Conservation (phyloP, 192 early-diverging fungal genomes). For the Piromyces sp. region DNA sequence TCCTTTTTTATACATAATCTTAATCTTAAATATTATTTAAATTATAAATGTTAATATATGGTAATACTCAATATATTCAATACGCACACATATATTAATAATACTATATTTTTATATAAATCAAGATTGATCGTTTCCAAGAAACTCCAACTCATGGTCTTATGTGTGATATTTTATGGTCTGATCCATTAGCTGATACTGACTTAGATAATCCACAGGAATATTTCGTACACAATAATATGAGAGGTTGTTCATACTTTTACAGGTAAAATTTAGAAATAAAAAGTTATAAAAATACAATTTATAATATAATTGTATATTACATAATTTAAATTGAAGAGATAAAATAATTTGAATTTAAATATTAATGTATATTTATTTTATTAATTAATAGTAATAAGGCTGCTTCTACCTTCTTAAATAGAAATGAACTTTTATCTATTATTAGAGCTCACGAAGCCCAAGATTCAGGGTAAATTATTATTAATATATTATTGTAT, state of each 20-base stretch:
- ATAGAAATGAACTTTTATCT: conserved; percentile 81
- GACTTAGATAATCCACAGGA: conserved; percentile 75
- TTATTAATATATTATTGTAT: no score
- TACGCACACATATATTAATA: no score
- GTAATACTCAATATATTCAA: no score
- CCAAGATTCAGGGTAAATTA: conserved; percentile 67
- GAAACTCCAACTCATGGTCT: conserved; percentile 86
- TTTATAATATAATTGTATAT: no score
- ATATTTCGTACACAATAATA: conserved; percentile 79
- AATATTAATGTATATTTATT: background rate
- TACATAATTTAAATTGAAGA: no score
- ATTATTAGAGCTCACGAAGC: conserved; percentile 96
- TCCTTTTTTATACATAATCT: no score
- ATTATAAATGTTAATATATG: no score
- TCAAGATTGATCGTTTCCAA: conserved; percentile 76
- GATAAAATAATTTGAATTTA: no score
- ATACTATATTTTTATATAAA: conserved; percentile 17
- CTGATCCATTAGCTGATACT: conserved; percentile 91
- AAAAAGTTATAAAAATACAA: no score
- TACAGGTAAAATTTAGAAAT: conserved; percentile 65
- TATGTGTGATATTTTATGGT: conserved; percentile 79
- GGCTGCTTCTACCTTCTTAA: conserved; percentile 82
- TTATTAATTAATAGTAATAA: conserved; percentile 38
- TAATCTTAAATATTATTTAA: no score
- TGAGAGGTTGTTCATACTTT: conserved; percentile 89